Conservation (phyloP, 2,329 filamentous ascomycete species). For the Penicillium sp. region DNA sequence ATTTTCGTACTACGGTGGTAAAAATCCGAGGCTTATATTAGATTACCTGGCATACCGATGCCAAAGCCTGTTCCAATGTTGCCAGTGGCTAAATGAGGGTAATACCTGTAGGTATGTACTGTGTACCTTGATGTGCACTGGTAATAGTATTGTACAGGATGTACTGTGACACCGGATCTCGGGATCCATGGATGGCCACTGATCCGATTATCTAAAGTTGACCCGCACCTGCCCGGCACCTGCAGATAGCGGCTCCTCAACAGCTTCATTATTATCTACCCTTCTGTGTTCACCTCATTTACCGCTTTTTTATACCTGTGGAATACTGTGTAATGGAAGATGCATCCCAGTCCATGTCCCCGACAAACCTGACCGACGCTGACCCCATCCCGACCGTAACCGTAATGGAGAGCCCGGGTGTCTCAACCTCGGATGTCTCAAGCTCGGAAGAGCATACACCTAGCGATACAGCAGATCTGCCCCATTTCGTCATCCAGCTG, state of each 20-base stretch:
- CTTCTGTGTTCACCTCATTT: not conserved
- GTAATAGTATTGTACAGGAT: not conserved
- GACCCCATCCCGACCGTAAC: conserved; percentile 11
- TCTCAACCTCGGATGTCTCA: conserved; percentile 11
- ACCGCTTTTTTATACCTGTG: not conserved
- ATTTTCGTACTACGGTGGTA: too few relatives aligned
- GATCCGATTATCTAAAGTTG: conserved; percentile 24
- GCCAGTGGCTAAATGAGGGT: too few relatives aligned
- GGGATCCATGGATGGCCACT: not conserved
- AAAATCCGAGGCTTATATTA: too few relatives aligned
- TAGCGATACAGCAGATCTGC: conserved; percentile 55
- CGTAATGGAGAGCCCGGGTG: conserved; percentile 11
- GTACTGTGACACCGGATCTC: not conserved
- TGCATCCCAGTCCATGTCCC: conserved; percentile 2
- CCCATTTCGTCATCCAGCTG: conserved; percentile 66
- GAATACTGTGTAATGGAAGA: conserved; percentile 15
- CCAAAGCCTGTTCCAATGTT: too few relatives aligned
- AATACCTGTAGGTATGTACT: not conserved
- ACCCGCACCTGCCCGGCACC: conserved; percentile 14
- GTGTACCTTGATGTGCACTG: not conserved
- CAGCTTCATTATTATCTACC: not conserved
- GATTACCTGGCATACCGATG: too few relatives aligned
- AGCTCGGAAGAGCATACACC: conserved; percentile 33
- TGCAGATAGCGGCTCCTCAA: conserved; percentile 18
- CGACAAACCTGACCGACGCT: not conserved